Percentiles rank a stretch among this genome's conserved stretches.
These are phyloP conservation scores for Westerdykella sp. DNA, from an alignment of 2,329 filamentous ascomycete genomes.

Conservation along the genomic window DNA sequence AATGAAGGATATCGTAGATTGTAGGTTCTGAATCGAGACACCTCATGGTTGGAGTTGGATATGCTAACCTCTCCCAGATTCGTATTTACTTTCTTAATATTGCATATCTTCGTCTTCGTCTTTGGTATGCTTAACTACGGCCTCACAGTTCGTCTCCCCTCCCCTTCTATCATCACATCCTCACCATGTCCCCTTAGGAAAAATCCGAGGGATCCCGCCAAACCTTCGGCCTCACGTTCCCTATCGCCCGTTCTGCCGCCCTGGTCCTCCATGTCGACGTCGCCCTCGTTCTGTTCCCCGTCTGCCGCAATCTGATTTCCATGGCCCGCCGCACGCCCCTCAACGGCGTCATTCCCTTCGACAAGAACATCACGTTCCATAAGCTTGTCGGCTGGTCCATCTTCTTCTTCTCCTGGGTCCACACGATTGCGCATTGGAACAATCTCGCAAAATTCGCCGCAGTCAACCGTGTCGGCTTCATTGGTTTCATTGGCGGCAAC, in stretches of 20 bases:
- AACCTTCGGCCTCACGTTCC: conserved; percentile 68
- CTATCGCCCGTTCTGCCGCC: conserved; percentile 69
- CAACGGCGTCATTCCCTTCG: conserved; percentile 81
- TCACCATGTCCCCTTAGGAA: conserved; percentile 37
- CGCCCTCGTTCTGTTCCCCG: conserved; percentile 70
- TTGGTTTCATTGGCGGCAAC: conserved; percentile 71
- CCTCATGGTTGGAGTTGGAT: background rate
- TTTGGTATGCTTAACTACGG: conserved; percentile 77
- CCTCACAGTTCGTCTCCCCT: conserved; percentile 50
- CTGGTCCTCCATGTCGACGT: conserved; percentile 77
- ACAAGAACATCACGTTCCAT: conserved; percentile 86
- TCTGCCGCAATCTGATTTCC: conserved; percentile 79
- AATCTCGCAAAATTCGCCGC: conserved; percentile 73
- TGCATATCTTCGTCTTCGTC: conserved; percentile 70
- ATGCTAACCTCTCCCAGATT: conserved; percentile 50
- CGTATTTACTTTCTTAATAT: conserved; percentile 65
- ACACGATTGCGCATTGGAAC: conserved; percentile 81
- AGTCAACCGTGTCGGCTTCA: conserved; percentile 69
- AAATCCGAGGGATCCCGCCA: conserved; percentile 60
- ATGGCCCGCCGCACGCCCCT: conserved; percentile 72
- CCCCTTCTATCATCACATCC: background rate
- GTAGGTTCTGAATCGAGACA: conserved; percentile 44
- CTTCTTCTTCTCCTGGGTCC: conserved; percentile 80
- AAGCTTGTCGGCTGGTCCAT: conserved; percentile 82
- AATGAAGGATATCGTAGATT: conserved; percentile 79